Evolutionary conservation across 495 filamentous ascomycete genomes (phyloP).

Genomic region (Penicillium bialowiezense): DNA sequence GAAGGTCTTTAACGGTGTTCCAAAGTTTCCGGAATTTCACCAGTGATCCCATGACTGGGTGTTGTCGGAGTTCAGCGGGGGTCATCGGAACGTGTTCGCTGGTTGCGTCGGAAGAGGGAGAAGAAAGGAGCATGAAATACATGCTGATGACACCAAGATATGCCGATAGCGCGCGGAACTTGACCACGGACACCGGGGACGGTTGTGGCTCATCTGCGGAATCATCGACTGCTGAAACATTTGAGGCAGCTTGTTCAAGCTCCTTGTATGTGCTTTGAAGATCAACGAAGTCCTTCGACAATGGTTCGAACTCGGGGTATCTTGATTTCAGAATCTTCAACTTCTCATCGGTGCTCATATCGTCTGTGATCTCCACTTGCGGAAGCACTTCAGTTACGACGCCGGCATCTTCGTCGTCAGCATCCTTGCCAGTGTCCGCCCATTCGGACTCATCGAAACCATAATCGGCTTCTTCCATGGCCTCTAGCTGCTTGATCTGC

Average conservation of each 20-base stretch:
- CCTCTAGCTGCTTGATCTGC: constrained; percentile 83
- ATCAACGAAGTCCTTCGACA: constrained; percentile 74
- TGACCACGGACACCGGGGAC: constrained; percentile 57
- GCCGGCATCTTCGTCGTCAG: constrained; percentile 38
- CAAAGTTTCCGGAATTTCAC: constrained; percentile 78
- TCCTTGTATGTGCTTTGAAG: constrained; percentile 63
- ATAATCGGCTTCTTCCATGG: constrained; percentile 87
- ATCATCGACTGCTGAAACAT: constrained; percentile 40
- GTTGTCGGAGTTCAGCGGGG: constrained; percentile 74
- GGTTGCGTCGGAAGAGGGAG: constrained; percentile 55
- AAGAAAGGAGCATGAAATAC: constrained; percentile 90
- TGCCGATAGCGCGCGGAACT: constrained; percentile 71
- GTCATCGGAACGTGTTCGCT: constrained; percentile 51
- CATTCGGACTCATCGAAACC: constrained; percentile 88
- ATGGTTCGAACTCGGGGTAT: constrained; percentile 88
- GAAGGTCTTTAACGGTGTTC: constrained; percentile 64
- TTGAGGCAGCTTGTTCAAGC: constrained; percentile 52
- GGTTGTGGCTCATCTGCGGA: constrained; percentile 27
- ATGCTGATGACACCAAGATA: constrained; percentile 84
- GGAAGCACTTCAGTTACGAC: constrained; percentile 81
- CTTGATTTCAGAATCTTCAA: constrained; percentile 70
- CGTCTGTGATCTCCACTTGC: constrained; percentile 73
- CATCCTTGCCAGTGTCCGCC: constrained; percentile 49
- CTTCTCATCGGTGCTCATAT: constrained; percentile 73
- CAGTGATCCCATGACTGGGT: constrained; percentile 82